Evolutionary conservation across 139 green algal genomes (phyloP), one percentile per base, ranked within the genome.

Genomic region (Micractinium sp.): DNA sequence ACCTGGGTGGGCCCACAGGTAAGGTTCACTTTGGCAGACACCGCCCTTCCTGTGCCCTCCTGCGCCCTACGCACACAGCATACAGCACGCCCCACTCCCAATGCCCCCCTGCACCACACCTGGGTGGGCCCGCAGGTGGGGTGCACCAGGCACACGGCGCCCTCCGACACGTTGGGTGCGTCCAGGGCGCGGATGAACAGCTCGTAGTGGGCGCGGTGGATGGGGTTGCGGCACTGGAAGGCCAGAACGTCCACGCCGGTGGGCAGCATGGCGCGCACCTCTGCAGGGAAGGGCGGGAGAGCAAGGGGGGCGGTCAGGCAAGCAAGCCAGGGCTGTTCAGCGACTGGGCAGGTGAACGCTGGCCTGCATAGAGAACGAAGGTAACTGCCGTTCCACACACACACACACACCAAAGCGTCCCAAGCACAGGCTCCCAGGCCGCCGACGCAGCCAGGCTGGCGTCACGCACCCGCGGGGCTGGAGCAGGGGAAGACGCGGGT

Each of bases 211-310:
- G 96, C 96, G 36, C 93, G 92, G 94, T 99, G 97, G 83, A 99
- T 96, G 41, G 97, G 97, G 93, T 99, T 99, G 77, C 97, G 94
- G 93, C 97, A 99, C 94, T 99, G 97, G 94, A 99, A 99, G 56
- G 96, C 97, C 86, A 99, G 93, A 60, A 98, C 96, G 88, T 98
- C 97, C 35, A 86, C 82, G 81, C 93, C 92, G 18, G 88, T 61
- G 1, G 96, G 97, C 86, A 99, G 95, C 33, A 82, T 93, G 19
- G 92, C 79, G 20, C 97, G 95, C 79, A 93, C 90, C 71, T 92
- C 83, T 87, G 83, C 83, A 41, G 33, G 38, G 56, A n/a, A 15
- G 82, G 36, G 83, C 27, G 19, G 25, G 60, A 39, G 29, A 47
- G 41, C 36, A 41, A 78, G 25, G 3, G 31, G 80, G 0, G 76